These are phyloP conservation scores for Teratosphaeria pseudoeucalypti DNA, from an alignment of 2,329 filamentous ascomycete genomes.

Conservation along the genomic window DNA sequence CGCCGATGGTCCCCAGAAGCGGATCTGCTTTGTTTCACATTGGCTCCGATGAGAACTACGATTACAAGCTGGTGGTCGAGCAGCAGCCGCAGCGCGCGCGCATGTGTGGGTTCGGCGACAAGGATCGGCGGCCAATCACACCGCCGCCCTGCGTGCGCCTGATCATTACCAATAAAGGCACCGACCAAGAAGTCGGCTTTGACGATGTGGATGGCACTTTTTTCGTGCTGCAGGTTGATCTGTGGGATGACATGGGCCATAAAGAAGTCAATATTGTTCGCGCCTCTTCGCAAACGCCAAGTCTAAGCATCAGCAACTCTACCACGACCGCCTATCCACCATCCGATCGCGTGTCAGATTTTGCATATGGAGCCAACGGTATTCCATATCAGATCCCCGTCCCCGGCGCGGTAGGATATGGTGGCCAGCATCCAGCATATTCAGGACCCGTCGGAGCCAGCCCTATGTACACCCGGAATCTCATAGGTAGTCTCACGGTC, in stretches of 20 bases:
- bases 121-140: slow-evolving; percentile 93
- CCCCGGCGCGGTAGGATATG: not conserved
- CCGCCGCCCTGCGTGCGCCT: slow-evolving; percentile 86
- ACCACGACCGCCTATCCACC: slow-evolving; percentile 67
- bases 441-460: slow-evolving; percentile 25
- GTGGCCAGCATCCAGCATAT: not conserved
- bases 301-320: slow-evolving; percentile 64
- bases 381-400: not conserved
- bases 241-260: slow-evolving; percentile 52
- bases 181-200: slow-evolving; percentile 73
- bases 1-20: not conserved
- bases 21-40: not conserved
- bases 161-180: slow-evolving; percentile 62
- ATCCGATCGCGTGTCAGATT: slow-evolving; percentile 8
- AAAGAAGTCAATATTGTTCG: slow-evolving; percentile 60
- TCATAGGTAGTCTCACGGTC: slow-evolving; percentile 84
- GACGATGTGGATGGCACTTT: slow-evolving; percentile 58
- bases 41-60: slow-evolving; percentile 11
- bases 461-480: slow-evolving; percentile 87
- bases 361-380: not conserved
- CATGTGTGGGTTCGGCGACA: slow-evolving; percentile 99
- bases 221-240: slow-evolving; percentile 59
- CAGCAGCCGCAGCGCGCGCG: slow-evolving; percentile 88
- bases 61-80: slow-evolving; percentile 45
- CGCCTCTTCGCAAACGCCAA: slow-evolving; percentile 53